Evolutionary conservation across 1,139 yeast species (phyloP).

Genomic region (Yamadazyma songkhlaensis): DNA sequence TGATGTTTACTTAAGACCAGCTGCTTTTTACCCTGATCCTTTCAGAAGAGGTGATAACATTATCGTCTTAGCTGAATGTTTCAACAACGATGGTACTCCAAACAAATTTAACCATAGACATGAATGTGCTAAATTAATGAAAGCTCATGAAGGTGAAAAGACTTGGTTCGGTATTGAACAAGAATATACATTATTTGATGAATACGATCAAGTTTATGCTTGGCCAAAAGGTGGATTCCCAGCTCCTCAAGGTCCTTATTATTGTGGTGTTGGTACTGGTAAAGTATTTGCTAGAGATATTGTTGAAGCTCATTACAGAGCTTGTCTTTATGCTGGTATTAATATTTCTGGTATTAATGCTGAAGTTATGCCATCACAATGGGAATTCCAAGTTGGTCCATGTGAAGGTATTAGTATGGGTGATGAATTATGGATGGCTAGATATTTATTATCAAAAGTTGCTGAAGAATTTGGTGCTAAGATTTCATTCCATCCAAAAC

Average conservation of each 20-base stretch:
- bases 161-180: constrained; percentile 99
- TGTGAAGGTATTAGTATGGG: constrained; percentile 95
- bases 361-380: constrained; percentile 99
- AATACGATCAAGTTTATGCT: constrained; percentile 86
- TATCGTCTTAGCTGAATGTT: constrained; percentile 92
- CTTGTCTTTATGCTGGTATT: constrained; percentile 90
- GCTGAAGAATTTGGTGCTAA: constrained; percentile 99
- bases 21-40: constrained; percentile 91
- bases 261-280: constrained; percentile 99
- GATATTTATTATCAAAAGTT: constrained; percentile 88
- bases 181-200: constrained; percentile 95
- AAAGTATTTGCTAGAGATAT: constrained; percentile 98
- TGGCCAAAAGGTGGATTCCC: constrained; percentile 99
- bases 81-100: constrained; percentile 99
- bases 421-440: constrained; percentile 94
- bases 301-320: constrained; percentile 98
- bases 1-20: constrained; percentile 92
- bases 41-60: constrained; percentile 98
- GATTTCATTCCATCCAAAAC: constrained; percentile 99
- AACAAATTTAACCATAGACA: constrained; percentile 98
- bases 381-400: constrained; percentile 99
- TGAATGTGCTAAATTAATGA: constrained; percentile 94
- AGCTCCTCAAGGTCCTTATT: constrained; percentile 99
- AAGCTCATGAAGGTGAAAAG: constrained; percentile 80
- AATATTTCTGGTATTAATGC: constrained; percentile 95